phyloP scores from a whole-genome alignment of 1,284 basidiomycete species.

The Ustilago sp. region DNA sequence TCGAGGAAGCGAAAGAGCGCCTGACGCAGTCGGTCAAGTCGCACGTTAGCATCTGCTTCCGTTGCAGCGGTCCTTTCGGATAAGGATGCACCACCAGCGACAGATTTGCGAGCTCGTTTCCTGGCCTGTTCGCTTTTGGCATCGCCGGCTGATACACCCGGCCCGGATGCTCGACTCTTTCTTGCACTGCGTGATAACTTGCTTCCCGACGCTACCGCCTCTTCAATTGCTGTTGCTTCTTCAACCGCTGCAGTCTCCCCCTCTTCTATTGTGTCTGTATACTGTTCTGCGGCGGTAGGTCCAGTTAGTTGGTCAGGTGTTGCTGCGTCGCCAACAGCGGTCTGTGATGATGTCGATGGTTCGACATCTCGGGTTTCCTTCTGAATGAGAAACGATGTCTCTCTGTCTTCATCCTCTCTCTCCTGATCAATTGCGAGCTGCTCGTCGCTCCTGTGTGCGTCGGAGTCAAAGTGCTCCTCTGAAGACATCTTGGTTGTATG shows the following conservation, averaged over 20 bases:
- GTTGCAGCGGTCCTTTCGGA: constrained; percentile 1
- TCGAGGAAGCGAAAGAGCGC: constrained; percentile 59
- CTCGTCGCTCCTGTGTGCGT: constrained; percentile 36
- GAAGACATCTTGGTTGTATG: constrained; percentile 30
- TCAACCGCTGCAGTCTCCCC: constrained; percentile 5
- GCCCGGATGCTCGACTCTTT: constrained; percentile 20
- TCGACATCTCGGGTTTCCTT: constrained; percentile 18
- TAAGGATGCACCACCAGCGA: not conserved
- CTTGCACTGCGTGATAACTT: constrained; percentile 13
- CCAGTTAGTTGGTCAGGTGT: not conserved
- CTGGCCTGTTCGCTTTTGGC: constrained; percentile 5
- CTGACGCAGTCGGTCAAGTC: constrained; percentile 55
- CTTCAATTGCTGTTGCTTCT: constrained; percentile 2
- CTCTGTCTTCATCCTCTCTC: constrained; percentile 39
- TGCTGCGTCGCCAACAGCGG: not conserved
- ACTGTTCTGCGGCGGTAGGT: not conserved
- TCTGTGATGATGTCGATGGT: not conserved
- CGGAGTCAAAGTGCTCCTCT: constrained; percentile 24
- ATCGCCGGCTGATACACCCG: constrained; percentile 1
- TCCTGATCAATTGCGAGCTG: constrained; percentile 42
- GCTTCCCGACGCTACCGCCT: constrained; percentile 6
- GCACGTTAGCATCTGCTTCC: constrained; percentile 22
- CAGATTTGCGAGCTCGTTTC: constrained; percentile 32
- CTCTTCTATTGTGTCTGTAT: constrained; percentile 1
- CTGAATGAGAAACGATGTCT: constrained; percentile 34